A percentile compares a stretch with the other conserved stretches of the same genome.
These are phyloP conservation scores for Candida awuae DNA, from an alignment of 805 yeast species.

Conservation along the genomic window DNA sequence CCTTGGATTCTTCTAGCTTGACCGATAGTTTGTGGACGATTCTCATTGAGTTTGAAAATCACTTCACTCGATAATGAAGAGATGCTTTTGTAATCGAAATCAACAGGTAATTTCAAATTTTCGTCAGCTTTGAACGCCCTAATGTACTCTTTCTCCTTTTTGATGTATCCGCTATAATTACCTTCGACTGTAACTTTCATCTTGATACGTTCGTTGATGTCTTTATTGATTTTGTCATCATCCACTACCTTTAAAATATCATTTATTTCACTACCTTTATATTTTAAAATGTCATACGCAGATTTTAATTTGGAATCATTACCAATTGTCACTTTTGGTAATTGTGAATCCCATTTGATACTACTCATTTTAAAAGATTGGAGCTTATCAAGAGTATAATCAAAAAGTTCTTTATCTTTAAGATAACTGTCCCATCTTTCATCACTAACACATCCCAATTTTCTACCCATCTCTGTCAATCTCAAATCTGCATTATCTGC, in stretches of 20 bases:
- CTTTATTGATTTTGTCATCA: conserved; percentile 15
- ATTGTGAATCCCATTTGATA: conserved; percentile 49
- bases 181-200: conserved; percentile 71
- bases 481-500: conserved; percentile 92
- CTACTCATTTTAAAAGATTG: conserved; percentile 42
- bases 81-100: conserved; percentile 51
- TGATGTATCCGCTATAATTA: conserved; percentile 71
- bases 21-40: conserved; percentile 85
- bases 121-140: conserved; percentile 83
- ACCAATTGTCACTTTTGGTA: conserved; percentile 43
- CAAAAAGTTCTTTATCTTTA: conserved; percentile 37
- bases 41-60: conserved; percentile 54
- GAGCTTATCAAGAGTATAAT: conserved; percentile 39
- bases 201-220: conserved; percentile 38
- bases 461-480: conserved; percentile 60
- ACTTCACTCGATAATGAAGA: conserved; percentile 73
- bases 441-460: conserved; percentile 58
- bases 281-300: conserved; percentile 68
- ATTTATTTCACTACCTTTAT: conserved; percentile 34
- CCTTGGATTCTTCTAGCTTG: conserved; percentile 95
- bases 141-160: conserved; percentile 62
- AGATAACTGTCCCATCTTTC: conserved; percentile 45
- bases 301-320: conserved; percentile 44
- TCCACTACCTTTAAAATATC: conserved; percentile 32
- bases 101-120: conserved; percentile 55